Percentiles rank a stretch among this genome's conserved stretches.
Conservation (phyloP, 371 early-diverging fungal species). For the Thermomucor indicae-seudaticae region DNA sequence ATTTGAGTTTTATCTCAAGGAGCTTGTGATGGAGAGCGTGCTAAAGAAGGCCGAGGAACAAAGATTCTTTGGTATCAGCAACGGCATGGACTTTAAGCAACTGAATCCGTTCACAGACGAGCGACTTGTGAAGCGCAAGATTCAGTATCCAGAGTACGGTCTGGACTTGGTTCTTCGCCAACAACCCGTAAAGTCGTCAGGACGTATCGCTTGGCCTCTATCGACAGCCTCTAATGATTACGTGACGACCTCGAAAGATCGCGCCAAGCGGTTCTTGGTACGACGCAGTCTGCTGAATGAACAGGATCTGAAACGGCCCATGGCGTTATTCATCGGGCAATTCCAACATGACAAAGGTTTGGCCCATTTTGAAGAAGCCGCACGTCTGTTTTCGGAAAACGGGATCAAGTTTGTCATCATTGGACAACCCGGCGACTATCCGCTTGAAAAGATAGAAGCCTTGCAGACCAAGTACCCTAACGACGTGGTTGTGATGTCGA, state of each 20-base stretch:
- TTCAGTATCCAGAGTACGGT: conserved; percentile 42
- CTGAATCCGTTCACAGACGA: conserved; percentile 53
- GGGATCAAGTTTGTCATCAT: conserved; percentile 55
- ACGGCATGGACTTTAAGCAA: conserved; percentile 52
- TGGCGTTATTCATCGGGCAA: conserved; percentile 58
- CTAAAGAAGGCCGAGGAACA: conserved; percentile 42
- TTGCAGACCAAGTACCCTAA: conserved; percentile 39
- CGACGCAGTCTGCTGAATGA: conserved; percentile 36
- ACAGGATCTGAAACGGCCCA: conserved; percentile 43
- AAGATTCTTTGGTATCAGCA: conserved; percentile 60
- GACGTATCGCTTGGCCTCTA: conserved; percentile 14
- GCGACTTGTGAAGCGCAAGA: conserved; percentile 23
- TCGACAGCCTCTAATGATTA: conserved; percentile 20
- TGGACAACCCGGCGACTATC: conserved; percentile 59
- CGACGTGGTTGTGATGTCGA: conserved; percentile 42
- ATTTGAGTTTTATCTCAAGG: conserved; percentile 56
- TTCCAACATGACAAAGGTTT: conserved; percentile 63
- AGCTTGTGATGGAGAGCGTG: conserved; percentile 54
- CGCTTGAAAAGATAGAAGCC: conserved; percentile 34
- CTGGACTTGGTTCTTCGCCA: conserved; percentile 15
- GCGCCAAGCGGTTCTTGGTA: conserved; percentile 50
- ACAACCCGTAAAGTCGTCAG: background rate
- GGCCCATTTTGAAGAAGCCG: conserved; percentile 46
- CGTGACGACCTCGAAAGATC: conserved; percentile 43
- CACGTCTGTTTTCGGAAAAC: conserved; percentile 25